Percentiles rank a stretch among this genome's conserved stretches.
These are phyloP conservation scores for Zygoascus meyerae DNA, from an alignment of 1,139 yeast genomes.

Conservation along the genomic window DNA sequence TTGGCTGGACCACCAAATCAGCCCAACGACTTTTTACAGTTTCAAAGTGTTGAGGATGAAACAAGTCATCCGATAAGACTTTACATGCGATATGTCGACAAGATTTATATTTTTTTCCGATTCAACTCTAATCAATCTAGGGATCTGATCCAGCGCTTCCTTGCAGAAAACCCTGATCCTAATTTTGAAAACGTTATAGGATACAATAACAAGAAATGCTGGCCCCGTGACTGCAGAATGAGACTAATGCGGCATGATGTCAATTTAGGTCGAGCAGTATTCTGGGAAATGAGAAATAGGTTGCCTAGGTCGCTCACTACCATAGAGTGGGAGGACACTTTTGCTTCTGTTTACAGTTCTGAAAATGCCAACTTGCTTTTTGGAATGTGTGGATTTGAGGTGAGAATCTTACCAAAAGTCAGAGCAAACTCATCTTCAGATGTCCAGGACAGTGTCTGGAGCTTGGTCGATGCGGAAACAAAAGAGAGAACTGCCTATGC, in stretches of 20 bases:
- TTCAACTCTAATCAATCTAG: constrained; percentile 68
- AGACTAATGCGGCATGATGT: constrained; percentile 87
- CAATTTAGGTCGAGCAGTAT: constrained; percentile 82
- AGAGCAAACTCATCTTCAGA: constrained; percentile 42
- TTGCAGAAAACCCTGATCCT: constrained; percentile 87
- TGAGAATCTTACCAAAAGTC: constrained; percentile 72
- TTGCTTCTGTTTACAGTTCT: constrained; percentile 81
- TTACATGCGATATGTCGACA: constrained; percentile 79
- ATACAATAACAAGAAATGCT: constrained; percentile 81
- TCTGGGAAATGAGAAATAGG: constrained; percentile 82
- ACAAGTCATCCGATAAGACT: constrained; percentile 66
- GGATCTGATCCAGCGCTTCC: constrained; percentile 67
- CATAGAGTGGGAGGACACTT: constrained; percentile 74
- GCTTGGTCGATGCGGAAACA: constrained; percentile 60
- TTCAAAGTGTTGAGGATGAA: constrained; percentile 54
- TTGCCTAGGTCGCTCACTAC: constrained; percentile 70
- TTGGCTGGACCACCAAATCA: constrained; percentile 66
- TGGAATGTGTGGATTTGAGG: constrained; percentile 93
- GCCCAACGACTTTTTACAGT: constrained; percentile 78
- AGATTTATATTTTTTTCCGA: constrained; percentile 71
- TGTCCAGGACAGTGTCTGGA: constrained; percentile 86
- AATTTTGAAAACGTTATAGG: constrained; percentile 82
- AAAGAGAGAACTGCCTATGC: constrained; percentile 91
- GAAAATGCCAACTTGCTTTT: constrained; percentile 87
- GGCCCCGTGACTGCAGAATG: constrained; percentile 96